A percentile compares a stretch with the other conserved stretches of the same genome.
These are phyloP conservation scores for Erodium maritimum DNA, from an alignment of 345 rosid species.

Conservation along the genomic window DNA sequence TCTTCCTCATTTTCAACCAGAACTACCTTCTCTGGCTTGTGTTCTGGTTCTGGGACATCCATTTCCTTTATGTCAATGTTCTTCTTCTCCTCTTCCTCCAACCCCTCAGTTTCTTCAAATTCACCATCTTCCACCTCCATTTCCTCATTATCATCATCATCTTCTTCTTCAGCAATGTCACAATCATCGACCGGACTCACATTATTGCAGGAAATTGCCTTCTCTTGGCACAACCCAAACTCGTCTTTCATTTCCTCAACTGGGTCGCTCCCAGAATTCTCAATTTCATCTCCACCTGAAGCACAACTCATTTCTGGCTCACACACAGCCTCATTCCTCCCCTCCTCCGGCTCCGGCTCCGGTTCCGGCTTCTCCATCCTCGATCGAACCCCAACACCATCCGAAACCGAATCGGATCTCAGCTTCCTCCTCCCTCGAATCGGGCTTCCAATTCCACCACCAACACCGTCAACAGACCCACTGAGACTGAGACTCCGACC, in stretches of 20 bases:
- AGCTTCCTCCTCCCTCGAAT: conserved; percentile 19
- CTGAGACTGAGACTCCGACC: neutral
- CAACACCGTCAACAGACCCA: neutral
- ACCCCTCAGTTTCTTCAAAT: conserved; percentile 19
- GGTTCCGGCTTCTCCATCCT: conserved; percentile 14
- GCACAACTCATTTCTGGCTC: too few relatives aligned
- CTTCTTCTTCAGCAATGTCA: conserved; percentile 17
- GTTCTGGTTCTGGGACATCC: conserved; percentile 9
- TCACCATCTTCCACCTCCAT: conserved; percentile 23
- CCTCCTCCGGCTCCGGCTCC: conserved; percentile 13
- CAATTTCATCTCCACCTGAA: too few relatives aligned
- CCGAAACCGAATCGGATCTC: conserved; percentile 42
- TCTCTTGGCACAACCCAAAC: conserved; percentile 43
- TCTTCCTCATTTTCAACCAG: conserved; percentile 20
- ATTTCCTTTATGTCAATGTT: conserved; percentile 45
- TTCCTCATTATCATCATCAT: conserved; percentile 10
- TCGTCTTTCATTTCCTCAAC: conserved; percentile 31
- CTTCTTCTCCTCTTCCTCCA: conserved; percentile 20
- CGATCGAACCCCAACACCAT: conserved; percentile 3
- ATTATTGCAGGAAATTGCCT: conserved; percentile 16
- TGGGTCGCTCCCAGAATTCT: conserved; percentile 10
- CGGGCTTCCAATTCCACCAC: neutral
- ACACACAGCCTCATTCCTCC: neutral
- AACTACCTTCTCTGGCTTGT: conserved; percentile 2
- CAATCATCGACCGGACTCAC: conserved; percentile 16